Evolutionary conservation across 1,284 basidiomycete genomes (phyloP), one percentile per base, ranked within the genome.

Genomic region (Puccinia polysora): DNA sequence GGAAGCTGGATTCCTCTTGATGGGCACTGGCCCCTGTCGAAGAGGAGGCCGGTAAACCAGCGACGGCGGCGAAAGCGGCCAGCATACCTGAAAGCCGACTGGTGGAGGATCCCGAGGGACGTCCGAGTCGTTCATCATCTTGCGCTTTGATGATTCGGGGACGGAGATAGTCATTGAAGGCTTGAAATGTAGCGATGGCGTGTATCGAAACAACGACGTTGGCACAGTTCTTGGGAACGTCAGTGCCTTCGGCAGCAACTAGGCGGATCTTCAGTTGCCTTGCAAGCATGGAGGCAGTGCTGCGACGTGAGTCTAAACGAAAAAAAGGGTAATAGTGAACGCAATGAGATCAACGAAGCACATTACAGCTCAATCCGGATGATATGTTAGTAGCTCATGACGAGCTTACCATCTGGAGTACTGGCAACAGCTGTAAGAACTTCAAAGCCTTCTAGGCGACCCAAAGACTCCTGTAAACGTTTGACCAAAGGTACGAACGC

Each of bases 141-240:
- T 87, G 80, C 4, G 89, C 80, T 6, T 90, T 90, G n/a, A 90
- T 84, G 25, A 97, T 87, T 7, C 91, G 85, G 18, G 93, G 93
- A 0, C 91, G 87, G 12, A 97, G 85, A 79, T 96, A 97, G 79
- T 95, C 92, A 77, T 95, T 91, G 36, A 97, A 84, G 0, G 92
- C 91, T 80, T 94, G 91, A 84, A 97, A 91, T 0, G 92, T 95
- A 0, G 94, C 93, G 73, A 97, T 95, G 2, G 92, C 93, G 78
- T 96, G 93, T 74, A 97, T 95, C 2, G 92, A 96, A 40, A 96
- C 90, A 56, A 91, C 89, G 76, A 97, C 89, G 75, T 91, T 91
- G 75, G 89, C 88, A 72, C 91, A 84, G 77, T 86, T 88, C 68
- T 88, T 86, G 6, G 93, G 91, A 30, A 94, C 84, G 75, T 93